Evolutionary conservation across 495 filamentous ascomycete genomes (phyloP).

Genomic region (Podospora tetraspora): DNA sequence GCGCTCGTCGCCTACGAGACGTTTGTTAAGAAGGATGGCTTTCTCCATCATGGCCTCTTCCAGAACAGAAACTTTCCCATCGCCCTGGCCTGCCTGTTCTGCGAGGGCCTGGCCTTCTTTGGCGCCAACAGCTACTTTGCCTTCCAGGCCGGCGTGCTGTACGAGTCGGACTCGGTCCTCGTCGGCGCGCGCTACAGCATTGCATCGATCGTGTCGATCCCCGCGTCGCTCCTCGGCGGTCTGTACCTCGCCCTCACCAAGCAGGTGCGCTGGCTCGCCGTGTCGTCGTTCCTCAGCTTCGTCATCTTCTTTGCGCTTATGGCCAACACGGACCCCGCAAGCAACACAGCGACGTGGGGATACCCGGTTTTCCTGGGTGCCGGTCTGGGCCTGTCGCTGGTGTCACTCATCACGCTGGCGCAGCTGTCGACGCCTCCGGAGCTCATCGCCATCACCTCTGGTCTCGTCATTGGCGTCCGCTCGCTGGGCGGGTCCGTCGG

Average conservation of each 20-base stretch:
- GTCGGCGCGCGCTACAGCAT: slow-evolving; percentile 26
- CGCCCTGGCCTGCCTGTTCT: slow-evolving; percentile 25
- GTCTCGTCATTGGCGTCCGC: slow-evolving; percentile 30
- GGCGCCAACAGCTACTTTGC: slow-evolving; percentile 35
- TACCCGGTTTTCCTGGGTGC: slow-evolving; percentile 30
- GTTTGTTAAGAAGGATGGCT: slow-evolving; percentile 32
- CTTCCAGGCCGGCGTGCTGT: slow-evolving; percentile 30
- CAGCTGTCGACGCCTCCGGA: slow-evolving; percentile 32
- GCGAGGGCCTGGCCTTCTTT: slow-evolving; percentile 34
- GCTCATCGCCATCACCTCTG: slow-evolving; percentile 29
- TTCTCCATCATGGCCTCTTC: slow-evolving; percentile 36
- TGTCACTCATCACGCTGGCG: slow-evolving; percentile 26
- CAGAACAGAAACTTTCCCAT: slow-evolving; percentile 31
- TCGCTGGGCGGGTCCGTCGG: slow-evolving; percentile 32
- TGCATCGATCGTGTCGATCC: slow-evolving; percentile 21
- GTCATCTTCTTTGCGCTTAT: slow-evolving; percentile 29
- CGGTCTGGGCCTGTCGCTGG: slow-evolving; percentile 26
- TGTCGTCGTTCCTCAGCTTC: slow-evolving; percentile 24
- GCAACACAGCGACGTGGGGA: slow-evolving; percentile 22
- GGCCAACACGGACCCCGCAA: slow-evolving; percentile 17
- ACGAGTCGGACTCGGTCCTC: slow-evolving; percentile 24
- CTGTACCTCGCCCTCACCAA: slow-evolving; percentile 26
- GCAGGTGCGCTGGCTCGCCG: slow-evolving; percentile 21
- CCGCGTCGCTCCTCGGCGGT: slow-evolving; percentile 17
- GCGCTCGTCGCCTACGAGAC: slow-evolving; percentile 28